These are phyloP conservation scores for Diospyros kaki DNA, from an alignment of 148 eudicot species.

Conservation along the genomic window DNA sequence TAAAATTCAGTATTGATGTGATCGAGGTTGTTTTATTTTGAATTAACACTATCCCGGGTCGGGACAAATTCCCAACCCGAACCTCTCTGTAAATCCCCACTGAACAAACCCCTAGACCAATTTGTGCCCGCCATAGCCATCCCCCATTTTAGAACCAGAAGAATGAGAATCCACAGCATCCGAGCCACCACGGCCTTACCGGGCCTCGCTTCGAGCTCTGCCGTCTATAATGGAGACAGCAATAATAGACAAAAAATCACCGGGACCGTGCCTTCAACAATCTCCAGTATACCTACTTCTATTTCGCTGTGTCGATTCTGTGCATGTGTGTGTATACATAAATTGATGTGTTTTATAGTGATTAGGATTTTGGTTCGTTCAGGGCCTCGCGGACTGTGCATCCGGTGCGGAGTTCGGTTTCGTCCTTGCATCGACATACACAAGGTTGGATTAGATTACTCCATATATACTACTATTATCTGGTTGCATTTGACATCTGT, in stretches of 20 bases:
- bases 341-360: not conserved
- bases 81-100: no score
- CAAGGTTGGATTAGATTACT: conserved; percentile 29
- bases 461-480: no score
- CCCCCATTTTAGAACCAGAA: not conserved
- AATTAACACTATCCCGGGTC: no score
- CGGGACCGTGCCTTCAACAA: not conserved
- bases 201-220: conserved; percentile 2
- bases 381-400: conserved; percentile 18
- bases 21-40: no score
- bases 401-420: conserved; percentile 40
- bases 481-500: no score
- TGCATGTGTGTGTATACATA: not conserved
- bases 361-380: conserved; percentile 4
- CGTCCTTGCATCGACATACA: conserved; percentile 68
- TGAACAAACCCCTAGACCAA: no score
- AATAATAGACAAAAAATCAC: not conserved
- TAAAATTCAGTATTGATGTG: no score
- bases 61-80: no score
- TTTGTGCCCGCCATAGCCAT: no score
- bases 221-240: not conserved
- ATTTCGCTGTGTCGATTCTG: not conserved
- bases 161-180: conserved; percentile 5
- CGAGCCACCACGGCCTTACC: not conserved
- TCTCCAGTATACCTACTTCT: conserved; percentile 5